These are phyloP conservation scores for Rhizopus delemar DNA, from an alignment of 371 early-diverging fungal species.

Conservation along the genomic window DNA sequence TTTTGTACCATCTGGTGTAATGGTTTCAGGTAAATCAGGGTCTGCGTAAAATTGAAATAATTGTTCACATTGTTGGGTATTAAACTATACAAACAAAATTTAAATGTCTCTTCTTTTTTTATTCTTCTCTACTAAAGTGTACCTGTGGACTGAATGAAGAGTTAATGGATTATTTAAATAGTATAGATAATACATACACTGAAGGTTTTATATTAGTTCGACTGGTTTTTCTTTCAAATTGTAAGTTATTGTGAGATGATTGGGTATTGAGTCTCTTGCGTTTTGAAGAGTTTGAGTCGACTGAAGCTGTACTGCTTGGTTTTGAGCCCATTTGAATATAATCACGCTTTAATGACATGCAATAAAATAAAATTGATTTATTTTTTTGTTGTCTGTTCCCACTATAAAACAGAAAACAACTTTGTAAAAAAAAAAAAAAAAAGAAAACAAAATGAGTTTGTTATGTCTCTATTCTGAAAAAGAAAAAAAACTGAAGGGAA, in stretches of 20 bases:
- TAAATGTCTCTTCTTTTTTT: not conserved
- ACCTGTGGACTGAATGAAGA: slow-evolving; percentile 17
- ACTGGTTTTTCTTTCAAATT: not conserved
- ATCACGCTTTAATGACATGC: slow-evolving; percentile 19
- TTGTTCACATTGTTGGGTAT: slow-evolving; percentile 34
- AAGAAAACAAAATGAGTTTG: too few species aligned
- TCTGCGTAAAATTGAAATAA: slow-evolving; percentile 44
- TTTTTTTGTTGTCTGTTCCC: too few species aligned
- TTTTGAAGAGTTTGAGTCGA: slow-evolving; percentile 11
- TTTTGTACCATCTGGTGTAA: slow-evolving; percentile 44
- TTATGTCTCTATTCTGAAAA: too few species aligned
- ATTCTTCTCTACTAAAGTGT: not conserved
- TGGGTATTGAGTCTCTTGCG: slow-evolving; percentile 28
- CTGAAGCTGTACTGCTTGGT: slow-evolving; percentile 20
- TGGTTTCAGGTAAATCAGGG: slow-evolving; percentile 38
- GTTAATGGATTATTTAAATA: not conserved
- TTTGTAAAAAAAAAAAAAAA: too few species aligned
- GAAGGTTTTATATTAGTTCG: not conserved
- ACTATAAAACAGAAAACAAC: too few species aligned
- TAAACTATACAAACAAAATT: slow-evolving; percentile 24
- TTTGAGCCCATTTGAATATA: slow-evolving; percentile 25
- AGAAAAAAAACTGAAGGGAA: too few species aligned
- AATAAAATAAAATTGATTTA: not conserved
- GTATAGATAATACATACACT: too few species aligned
- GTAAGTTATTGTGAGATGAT: slow-evolving; percentile 9